Evolutionary conservation across 140 eudicot species (phyloP).

Genomic region (Bidens hawaiensis): DNA sequence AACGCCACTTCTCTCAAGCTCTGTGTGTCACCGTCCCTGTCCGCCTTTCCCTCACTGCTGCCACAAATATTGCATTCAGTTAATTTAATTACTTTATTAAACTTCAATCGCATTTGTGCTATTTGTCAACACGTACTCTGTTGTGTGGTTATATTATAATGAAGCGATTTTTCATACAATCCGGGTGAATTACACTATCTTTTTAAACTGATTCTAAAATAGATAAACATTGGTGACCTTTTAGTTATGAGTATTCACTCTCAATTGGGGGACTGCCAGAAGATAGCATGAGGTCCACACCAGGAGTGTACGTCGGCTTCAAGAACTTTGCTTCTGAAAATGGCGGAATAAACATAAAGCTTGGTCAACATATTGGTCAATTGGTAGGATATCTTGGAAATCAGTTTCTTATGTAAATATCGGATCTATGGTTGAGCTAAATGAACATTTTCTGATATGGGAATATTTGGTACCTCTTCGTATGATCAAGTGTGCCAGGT

Average conservation of each 20-base stretch:
- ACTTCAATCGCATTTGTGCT: no score
- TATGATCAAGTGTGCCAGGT: conserved; percentile 83
- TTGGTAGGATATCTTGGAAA: conserved; percentile 39
- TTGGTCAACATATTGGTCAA: conserved; percentile 91
- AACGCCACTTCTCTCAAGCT: no score
- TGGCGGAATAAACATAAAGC: conserved; percentile 95
- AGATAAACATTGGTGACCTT: conserved; percentile 14
- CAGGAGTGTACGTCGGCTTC: conserved; percentile 76
- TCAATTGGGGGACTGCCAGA: conserved; percentile 73
- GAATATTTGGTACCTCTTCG: conserved; percentile 90
- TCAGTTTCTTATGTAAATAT: background rate
- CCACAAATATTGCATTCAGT: no score
- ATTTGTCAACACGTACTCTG: no score
- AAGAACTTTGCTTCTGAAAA: conserved; percentile 81
- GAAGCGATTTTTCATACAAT: background rate
- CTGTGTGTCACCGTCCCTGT: no score
- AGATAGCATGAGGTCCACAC: conserved; percentile 77
- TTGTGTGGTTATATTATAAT: conserved; percentile 1
- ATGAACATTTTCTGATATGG: conserved; percentile 35
- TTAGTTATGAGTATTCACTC: conserved; percentile 82
- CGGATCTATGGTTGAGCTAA: background rate
- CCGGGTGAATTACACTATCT: background rate
- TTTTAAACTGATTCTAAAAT: no score
- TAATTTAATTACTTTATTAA: no score
- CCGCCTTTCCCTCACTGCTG: no score